Evolutionary conservation across 2,329 filamentous ascomycete species (phyloP).

Genomic region (Harringtonia lauricola): DNA sequence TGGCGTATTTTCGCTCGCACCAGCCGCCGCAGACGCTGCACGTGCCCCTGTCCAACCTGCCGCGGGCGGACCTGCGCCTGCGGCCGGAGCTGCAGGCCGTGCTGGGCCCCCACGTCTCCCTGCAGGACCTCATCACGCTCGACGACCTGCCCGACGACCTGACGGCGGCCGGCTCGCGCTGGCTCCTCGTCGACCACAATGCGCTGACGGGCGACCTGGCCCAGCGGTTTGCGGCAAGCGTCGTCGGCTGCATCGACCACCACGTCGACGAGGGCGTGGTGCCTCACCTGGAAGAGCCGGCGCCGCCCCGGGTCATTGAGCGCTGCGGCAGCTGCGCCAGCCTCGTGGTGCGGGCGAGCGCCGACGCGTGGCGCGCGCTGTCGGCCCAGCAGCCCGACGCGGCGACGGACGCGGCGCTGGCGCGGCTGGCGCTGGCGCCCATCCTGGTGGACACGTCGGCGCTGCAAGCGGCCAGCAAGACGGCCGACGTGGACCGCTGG

Average conservation of each 20-base stretch:
- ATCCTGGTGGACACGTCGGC: slow-evolving; percentile 65
- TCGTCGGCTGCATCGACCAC: slow-evolving; percentile 65
- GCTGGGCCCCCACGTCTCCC: slow-evolving; percentile 49
- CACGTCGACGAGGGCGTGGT: slow-evolving; percentile 61
- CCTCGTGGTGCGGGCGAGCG: slow-evolving; percentile 51
- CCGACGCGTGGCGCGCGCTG: slow-evolving; percentile 44
- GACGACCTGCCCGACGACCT: slow-evolving; percentile 36
- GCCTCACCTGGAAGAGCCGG: slow-evolving; percentile 16
- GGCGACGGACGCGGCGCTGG: slow-evolving; percentile 29
- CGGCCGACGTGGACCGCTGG: slow-evolving; percentile 47
- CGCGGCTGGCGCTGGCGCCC: slow-evolving; percentile 55
- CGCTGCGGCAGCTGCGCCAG: slow-evolving; percentile 64
- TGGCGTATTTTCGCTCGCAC: slow-evolving; percentile 62
- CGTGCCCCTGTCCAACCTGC: slow-evolving; percentile 64
- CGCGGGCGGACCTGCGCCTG: slow-evolving; percentile 55
- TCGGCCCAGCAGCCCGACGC: slow-evolving; percentile 26
- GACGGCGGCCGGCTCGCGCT: slow-evolving; percentile 45
- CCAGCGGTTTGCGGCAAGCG: slow-evolving; percentile 23
- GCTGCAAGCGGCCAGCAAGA: slow-evolving; percentile 51
- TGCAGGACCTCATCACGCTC: slow-evolving; percentile 53
- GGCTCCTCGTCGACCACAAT: slow-evolving; percentile 77
- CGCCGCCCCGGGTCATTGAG: slow-evolving; percentile 48
- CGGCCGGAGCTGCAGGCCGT: slow-evolving; percentile 62
- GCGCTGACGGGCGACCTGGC: slow-evolving; percentile 52
- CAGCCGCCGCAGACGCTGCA: slow-evolving; percentile 43